Evolutionary conservation across 78 protist species (phyloP).

Genomic region (Dictyostelium brefeldianum): DNA sequence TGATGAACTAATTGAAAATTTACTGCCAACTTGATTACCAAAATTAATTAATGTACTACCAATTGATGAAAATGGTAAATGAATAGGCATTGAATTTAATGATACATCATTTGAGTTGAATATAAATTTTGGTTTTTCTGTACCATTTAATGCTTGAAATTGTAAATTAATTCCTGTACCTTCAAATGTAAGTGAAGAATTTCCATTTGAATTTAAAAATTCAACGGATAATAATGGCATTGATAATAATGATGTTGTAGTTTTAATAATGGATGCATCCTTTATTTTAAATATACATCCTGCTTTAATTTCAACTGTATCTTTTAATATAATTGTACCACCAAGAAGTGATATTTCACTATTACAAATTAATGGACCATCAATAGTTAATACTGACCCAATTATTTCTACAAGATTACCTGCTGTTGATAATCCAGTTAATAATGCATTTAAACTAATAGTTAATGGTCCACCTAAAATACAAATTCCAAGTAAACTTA

Average conservation of each 20-base stretch:
- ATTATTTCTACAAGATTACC: neutral
- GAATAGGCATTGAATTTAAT: neutral
- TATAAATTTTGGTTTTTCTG: neutral
- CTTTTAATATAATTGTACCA: constrained; percentile 19
- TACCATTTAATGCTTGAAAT: neutral
- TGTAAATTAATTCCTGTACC: neutral
- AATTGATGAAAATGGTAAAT: neutral
- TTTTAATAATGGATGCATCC: neutral
- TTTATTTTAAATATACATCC: constrained; percentile 16
- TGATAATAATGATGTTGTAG: neutral
- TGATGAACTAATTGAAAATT: neutral
- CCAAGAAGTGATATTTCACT: neutral
- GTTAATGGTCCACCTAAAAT: neutral
- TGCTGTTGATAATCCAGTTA: neutral
- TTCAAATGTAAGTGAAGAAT: neutral
- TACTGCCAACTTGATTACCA: neutral
- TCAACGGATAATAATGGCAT: neutral
- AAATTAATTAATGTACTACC: neutral
- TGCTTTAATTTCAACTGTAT: neutral
- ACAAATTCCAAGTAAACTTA: neutral
- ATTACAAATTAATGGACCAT: neutral
- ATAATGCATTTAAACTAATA: neutral
- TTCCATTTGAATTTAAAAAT: constrained; percentile 13
- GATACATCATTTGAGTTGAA: constrained; percentile 4
- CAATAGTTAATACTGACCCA: neutral